Base-by-base conservation (phyloP, 306 rosid genomes). In the Sesbania bispinosa region DNA sequence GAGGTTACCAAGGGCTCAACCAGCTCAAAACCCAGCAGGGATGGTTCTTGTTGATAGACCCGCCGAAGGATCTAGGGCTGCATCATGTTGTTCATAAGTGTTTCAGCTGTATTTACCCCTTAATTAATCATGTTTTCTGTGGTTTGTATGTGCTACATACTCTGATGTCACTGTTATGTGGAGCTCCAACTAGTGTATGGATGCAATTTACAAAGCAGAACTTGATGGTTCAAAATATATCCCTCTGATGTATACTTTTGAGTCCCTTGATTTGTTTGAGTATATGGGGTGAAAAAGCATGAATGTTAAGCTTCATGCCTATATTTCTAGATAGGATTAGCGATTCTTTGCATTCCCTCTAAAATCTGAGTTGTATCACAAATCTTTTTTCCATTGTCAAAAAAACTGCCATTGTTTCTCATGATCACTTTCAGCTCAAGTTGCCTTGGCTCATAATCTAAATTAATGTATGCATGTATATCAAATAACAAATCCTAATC, bases 31-130 rank as follows among this genome's bases (percentile, higher is more conserved):
- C 43, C 89, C 89, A 9, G 47, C 87, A 15, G 89, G 89, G 64
- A 85, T 85, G 87, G 89, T 85, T 70, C 89, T 85, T 77, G 85
- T 80, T 52, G 89, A 85, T 36, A 82, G 89, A 80, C 87, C 85
- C 0, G 67, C 85, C 0, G 89, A 82, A 65, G 89, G 81, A 74
- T 39, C 87, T 10, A 72, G 81, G 75, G 83, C 87, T 61, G 59
- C 87, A 46, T 82, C 89, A 4, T 85, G 89, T 39, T 85, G 89
- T 82, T 80, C 87, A 80, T 82, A 74, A 55, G 72, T 60, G 14
- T 19, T 69, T 59, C 20, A 42, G 19, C 60, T 73, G 70, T 65
- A 24, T 5, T 57, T 30, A 10, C 10, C 10, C 58, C 60, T 36
- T 39, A 46, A 58, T 81, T 48, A 59, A 39, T 70, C 62, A 16